Conservation (phyloP, 768 basidiomycete species). For the Lactifluus hygrophoroides region DNA sequence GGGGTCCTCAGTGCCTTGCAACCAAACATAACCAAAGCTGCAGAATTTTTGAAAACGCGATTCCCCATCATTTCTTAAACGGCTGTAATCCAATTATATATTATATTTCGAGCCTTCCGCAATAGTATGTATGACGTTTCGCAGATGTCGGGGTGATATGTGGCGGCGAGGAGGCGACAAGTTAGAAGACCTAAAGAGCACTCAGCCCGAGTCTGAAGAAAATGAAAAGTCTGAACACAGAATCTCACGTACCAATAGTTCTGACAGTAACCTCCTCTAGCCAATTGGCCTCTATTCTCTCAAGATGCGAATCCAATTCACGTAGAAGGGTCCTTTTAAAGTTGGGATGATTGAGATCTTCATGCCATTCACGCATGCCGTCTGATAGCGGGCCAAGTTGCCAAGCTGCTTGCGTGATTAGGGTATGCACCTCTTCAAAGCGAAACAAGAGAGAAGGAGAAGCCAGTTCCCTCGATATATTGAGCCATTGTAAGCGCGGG, state of each 20-base stretch:
- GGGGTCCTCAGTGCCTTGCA: too few relatives aligned
- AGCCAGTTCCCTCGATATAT: conserved; percentile 21
- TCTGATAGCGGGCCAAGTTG: not conserved
- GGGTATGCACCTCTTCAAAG: not conserved
- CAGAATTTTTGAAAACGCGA: too few relatives aligned
- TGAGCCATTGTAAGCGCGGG: conserved; percentile 38
- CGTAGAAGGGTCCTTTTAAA: not conserved
- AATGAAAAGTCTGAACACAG: too few relatives aligned
- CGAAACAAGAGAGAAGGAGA: not conserved
- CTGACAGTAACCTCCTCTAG: not conserved
- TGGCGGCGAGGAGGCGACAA: not conserved
- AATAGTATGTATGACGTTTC: not conserved
- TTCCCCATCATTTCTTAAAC: too few relatives aligned
- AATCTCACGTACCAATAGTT: not conserved
- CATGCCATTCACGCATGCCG: not conserved
- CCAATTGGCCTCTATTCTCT: not conserved
- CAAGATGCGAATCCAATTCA: not conserved
- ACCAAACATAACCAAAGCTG: too few relatives aligned
- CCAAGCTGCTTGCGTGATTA: not conserved
- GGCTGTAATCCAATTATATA: not conserved
- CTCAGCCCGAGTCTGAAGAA: not conserved
- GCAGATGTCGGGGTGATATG: not conserved
- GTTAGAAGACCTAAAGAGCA: not conserved
- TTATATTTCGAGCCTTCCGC: not conserved
- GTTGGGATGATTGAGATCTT: not conserved